Evolutionary conservation across 2,329 filamentous ascomycete species (phyloP), one percentile per base, ranked within the genome.

Genomic region (Phaeosphaeriaceae sp.): DNA sequence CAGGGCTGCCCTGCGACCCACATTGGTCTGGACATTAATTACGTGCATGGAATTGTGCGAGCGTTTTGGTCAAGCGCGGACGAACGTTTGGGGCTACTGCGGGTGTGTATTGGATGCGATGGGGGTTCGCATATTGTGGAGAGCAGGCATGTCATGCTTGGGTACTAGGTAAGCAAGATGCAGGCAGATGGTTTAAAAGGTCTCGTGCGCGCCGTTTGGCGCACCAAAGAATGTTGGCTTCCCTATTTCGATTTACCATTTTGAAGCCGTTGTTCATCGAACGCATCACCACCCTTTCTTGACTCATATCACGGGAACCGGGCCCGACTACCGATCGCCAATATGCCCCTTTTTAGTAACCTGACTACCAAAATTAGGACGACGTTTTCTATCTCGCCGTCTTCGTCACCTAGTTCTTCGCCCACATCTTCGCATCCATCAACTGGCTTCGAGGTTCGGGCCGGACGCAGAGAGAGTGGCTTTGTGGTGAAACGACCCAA

Each of bases 331-430:
- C 29, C 26, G 29, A 35, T 15, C 35, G 13, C 20, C 33, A 41
- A 33, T 20, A 71, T 71, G 68, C 64, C 68, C 16, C 48, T 71
- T 49, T 54, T 71, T 15, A 63, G 66, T 53, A 56, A 45, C 40
- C 48, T 71, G 28, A 68, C 66, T 11, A 63, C 55, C 17, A 71
- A 67, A 43, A 55, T 71, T 45, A 69, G 66, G 47, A 66, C 60
- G 7, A 66, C 64, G 3, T 55, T 62, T 17, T 58, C 62, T 1
- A 47, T 61, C 1, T 66, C 66, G 4, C 64, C 64, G 4, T 54
- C 58, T 6, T 46, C 66, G 7, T 59, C 61, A 9, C 60, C 63
- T 11, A 58, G 57, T 18, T 36, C 29, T 6, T 63, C 62, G 3
- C 52, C 56, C 3, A 49, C 57, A 26, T 26, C 23, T 26, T 2